Conservation (phyloP, 78 protist genomes). For the Dictyostelium citrinum region DNA sequence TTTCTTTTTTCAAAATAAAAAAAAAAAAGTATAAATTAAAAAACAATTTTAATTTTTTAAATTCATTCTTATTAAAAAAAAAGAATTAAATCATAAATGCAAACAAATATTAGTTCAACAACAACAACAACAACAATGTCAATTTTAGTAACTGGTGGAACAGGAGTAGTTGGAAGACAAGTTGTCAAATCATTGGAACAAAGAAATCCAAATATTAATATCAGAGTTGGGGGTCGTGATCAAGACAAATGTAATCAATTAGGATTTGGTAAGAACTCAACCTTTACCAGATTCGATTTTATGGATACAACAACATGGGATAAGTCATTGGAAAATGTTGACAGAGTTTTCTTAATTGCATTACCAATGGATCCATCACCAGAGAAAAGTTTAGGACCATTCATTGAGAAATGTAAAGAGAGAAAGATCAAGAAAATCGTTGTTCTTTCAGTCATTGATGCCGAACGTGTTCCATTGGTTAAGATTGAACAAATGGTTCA, state of each 20-base stretch:
- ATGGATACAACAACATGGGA: background rate
- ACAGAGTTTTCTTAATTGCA: slow-evolving; percentile 10
- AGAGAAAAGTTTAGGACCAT: background rate
- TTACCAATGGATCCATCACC: slow-evolving; percentile 13
- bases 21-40: background rate
- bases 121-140: background rate
- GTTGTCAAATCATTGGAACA: background rate
- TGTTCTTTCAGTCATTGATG: background rate
- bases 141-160: slow-evolving; percentile 37
- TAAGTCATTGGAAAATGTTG: background rate
- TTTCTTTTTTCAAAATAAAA: background rate
- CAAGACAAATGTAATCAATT: background rate
- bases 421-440: slow-evolving; percentile 1
- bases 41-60: background rate
- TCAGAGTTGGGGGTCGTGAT: background rate
- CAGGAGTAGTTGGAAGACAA: background rate
- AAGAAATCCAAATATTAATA: background rate
- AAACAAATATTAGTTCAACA: background rate
- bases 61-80: background rate
- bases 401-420: background rate
- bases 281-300: background rate
- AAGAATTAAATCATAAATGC: background rate
- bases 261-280: background rate
- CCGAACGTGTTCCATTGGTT: slow-evolving; percentile 3
- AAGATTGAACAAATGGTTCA: background rate